These are phyloP conservation scores for Ramularia endophylla DNA, from an alignment of 2,329 filamentous ascomycete species.

Conservation along the genomic window DNA sequence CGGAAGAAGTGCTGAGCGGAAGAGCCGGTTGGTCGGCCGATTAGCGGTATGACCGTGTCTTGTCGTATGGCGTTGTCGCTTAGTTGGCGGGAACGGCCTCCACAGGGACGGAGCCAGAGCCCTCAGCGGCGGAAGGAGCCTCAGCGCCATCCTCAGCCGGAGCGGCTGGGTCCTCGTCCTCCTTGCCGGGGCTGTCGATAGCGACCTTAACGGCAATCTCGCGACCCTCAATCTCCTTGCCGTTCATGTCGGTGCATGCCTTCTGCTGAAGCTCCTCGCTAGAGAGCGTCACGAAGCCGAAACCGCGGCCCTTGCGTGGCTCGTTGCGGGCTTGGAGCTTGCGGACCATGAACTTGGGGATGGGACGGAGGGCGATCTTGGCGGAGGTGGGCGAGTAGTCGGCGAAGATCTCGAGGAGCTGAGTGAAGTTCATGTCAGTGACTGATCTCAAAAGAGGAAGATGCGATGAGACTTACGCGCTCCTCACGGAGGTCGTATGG, in stretches of 20 bases:
- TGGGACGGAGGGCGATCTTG: slow-evolving; percentile 97
- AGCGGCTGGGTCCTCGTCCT: slow-evolving; percentile 64
- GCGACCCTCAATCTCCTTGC: slow-evolving; percentile 96
- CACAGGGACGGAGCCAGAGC: slow-evolving; percentile 29
- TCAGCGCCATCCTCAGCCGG: slow-evolving; percentile 37
- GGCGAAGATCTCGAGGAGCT: slow-evolving; percentile 97
- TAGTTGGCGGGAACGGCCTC: slow-evolving; percentile 21
- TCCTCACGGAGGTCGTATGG: slow-evolving; percentile 98
- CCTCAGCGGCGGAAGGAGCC: slow-evolving; percentile 31
- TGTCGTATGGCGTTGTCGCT: too few species aligned
- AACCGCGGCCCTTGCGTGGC: slow-evolving; percentile 97
- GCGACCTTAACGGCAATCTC: slow-evolving; percentile 99
- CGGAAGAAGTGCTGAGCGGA: too few species aligned
- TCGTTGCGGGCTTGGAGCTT: slow-evolving; percentile 98
- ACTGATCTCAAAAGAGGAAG: slow-evolving; percentile 1
- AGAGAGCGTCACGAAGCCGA: slow-evolving; percentile 93
- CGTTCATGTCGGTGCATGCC: slow-evolving; percentile 97
- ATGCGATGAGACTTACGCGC: slow-evolving; percentile 57
- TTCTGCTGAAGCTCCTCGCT: slow-evolving; percentile 97
- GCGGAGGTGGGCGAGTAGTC: slow-evolving; percentile 88
- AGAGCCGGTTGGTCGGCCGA: too few species aligned
- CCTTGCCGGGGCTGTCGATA: slow-evolving; percentile 99
- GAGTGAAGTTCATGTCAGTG: slow-evolving; percentile 23
- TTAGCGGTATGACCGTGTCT: too few species aligned
- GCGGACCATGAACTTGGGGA: slow-evolving; percentile 99